Conservation (phyloP, 2,329 filamentous ascomycete species). For the Xylaria polymorpha region DNA sequence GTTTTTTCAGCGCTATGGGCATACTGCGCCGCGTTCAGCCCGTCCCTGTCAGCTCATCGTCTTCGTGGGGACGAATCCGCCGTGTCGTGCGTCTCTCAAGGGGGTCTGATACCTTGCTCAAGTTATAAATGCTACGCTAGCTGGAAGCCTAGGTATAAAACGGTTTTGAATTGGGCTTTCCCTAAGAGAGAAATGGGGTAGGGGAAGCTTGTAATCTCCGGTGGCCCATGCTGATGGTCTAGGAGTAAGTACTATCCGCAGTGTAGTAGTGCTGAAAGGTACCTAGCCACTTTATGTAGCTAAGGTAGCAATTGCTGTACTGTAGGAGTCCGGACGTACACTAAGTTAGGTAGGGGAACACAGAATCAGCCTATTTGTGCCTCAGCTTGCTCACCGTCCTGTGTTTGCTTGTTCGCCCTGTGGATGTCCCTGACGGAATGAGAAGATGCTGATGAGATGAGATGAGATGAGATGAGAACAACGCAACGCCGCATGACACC, state of each 20-base stretch:
- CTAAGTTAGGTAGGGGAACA: not conserved
- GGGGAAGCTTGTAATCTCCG: slow-evolving; percentile 34
- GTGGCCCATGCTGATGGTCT: slow-evolving; percentile 29
- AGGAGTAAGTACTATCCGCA: not conserved
- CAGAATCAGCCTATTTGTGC: slow-evolving; percentile 9
- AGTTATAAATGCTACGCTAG: not conserved
- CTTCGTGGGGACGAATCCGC: slow-evolving; percentile 3
- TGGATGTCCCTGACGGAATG: not conserved
- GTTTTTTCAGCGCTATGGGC: slow-evolving; percentile 15
- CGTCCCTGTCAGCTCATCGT: slow-evolving; percentile 6
- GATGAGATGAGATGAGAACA: slow-evolving; percentile 3
- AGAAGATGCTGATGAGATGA: not conserved
- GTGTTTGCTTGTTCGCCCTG: not conserved
- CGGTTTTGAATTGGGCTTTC: not conserved
- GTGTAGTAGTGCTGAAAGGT: not conserved
- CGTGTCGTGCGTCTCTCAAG: slow-evolving; percentile 5
- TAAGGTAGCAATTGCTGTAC: too few species aligned
- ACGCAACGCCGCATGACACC: slow-evolving; percentile 32
- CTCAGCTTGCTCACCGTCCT: not conserved
- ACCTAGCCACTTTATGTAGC: not conserved
- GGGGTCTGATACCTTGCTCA: not conserved
- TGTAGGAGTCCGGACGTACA: too few species aligned
- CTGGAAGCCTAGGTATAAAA: slow-evolving; percentile 3
- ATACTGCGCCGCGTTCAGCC: slow-evolving; percentile 2
- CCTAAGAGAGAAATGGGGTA: slow-evolving; percentile 22